Evolutionary conservation across 2,329 filamentous ascomycete genomes (phyloP).

Genomic region (Arthrinium puccinioides): DNA sequence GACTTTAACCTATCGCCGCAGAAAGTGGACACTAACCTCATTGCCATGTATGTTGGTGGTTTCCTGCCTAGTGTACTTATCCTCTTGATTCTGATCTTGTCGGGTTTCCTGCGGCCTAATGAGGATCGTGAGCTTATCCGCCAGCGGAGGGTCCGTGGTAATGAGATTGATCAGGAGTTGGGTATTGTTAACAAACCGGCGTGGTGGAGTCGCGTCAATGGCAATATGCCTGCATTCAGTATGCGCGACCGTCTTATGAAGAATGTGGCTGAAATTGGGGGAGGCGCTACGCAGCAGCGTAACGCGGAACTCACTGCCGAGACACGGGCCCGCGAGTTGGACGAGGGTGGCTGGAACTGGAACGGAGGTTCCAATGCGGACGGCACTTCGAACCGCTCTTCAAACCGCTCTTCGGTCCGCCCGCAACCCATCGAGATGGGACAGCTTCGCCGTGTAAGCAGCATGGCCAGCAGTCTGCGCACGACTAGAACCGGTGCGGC

Average conservation of each 20-base stretch:
- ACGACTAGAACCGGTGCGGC: slow-evolving; percentile 12
- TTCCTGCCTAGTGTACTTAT: slow-evolving; percentile 54
- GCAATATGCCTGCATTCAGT: slow-evolving; percentile 29
- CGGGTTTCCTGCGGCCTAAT: slow-evolving; percentile 58
- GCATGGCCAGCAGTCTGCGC: slow-evolving; percentile 17
- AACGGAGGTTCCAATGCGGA: slow-evolving; percentile 13
- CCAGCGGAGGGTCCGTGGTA: slow-evolving; percentile 52
- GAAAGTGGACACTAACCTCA: slow-evolving; percentile 41
- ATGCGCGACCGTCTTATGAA: slow-evolving; percentile 46
- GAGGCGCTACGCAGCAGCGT: slow-evolving; percentile 34
- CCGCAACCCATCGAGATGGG: slow-evolving; percentile 32
- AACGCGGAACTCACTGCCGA: slow-evolving; percentile 27
- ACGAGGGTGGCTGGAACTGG: slow-evolving; percentile 24
- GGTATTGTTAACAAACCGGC: slow-evolving; percentile 53
- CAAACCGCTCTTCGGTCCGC: no score
- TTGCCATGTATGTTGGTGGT: slow-evolving; percentile 55
- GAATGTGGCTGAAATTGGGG: slow-evolving; percentile 49
- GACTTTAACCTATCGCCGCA: slow-evolving; percentile 51
- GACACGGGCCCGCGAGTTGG: slow-evolving; percentile 24
- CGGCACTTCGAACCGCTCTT: no score
- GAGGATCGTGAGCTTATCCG: slow-evolving; percentile 63
- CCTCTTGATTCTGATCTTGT: slow-evolving; percentile 42
- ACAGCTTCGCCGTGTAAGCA: slow-evolving; percentile 24
- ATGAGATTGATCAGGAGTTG: slow-evolving; percentile 50
- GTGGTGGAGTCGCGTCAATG: slow-evolving; percentile 56